Conservation (phyloP, 306 rosid genomes). For the Cicer pinnatifidum region DNA sequence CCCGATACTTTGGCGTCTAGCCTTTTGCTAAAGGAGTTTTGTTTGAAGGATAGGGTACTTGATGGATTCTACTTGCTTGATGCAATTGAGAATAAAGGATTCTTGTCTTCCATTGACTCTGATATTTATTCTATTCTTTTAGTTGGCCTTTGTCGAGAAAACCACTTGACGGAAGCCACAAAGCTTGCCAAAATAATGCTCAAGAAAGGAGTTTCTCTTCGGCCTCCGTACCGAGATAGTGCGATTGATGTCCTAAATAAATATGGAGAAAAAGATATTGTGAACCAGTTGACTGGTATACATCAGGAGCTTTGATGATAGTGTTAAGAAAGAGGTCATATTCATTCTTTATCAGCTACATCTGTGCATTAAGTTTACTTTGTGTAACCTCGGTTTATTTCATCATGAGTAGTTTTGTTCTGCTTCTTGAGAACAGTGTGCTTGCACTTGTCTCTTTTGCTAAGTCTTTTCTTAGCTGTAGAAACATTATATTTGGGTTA, state of each 20-base stretch:
- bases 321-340: conserved; percentile 15
- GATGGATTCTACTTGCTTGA: conserved; percentile 70
- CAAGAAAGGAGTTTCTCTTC: conserved; percentile 59
- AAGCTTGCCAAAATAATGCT: conserved; percentile 68
- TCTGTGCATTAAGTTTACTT: conserved; percentile 24
- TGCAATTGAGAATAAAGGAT: conserved; percentile 62
- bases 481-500: background rate
- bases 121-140: conserved; percentile 66
- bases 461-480: background rate
- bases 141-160: conserved; percentile 64
- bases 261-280: conserved; percentile 59
- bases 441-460: background rate
- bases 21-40: conserved; percentile 68
- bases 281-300: conserved; percentile 49
- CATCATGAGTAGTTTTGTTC: background rate
- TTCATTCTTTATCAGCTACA: conserved; percentile 14
- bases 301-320: conserved; percentile 25
- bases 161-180: conserved; percentile 58
- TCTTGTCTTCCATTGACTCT: conserved; percentile 61
- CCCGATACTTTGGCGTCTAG: conserved; percentile 68
- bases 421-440: background rate
- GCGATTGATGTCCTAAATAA: conserved; percentile 52
- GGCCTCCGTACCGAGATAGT: conserved; percentile 50
- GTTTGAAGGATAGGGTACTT: conserved; percentile 54
- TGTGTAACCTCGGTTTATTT: conserved; percentile 2